Conservation (phyloP, 371 early-diverging fungal genomes). For the Blastocladiella emersonii region DNA sequence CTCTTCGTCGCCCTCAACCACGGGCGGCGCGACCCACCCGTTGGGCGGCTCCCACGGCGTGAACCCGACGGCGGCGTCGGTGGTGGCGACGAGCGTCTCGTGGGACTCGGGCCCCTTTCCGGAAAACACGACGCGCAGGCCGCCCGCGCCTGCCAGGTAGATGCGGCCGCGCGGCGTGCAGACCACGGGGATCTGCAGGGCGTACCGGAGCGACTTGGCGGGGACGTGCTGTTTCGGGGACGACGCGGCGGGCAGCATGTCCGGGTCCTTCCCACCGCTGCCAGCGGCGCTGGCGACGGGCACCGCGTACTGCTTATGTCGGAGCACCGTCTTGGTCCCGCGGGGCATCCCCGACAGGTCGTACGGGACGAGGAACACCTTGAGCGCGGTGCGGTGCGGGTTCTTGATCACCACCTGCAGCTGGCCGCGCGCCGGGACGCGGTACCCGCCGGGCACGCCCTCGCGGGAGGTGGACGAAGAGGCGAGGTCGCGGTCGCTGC, state of each 20-base stretch:
- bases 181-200: background rate
- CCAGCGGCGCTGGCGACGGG: too few species aligned
- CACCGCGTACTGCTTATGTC: conserved; percentile 39
- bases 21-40: too few species aligned
- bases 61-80: background rate
- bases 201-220: background rate
- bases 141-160: background rate
- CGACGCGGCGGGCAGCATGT: too few species aligned
- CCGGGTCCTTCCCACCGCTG: too few species aligned
- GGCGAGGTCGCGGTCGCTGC: background rate
- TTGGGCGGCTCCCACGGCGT: background rate
- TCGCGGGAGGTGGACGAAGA: background rate
- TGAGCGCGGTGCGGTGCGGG: conserved; percentile 59
- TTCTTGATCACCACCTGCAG: conserved; percentile 73
- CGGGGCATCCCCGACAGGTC: conserved; percentile 64
- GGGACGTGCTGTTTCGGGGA: too few species aligned
- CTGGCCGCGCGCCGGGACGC: conserved; percentile 63
- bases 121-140: background rate
- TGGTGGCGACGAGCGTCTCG: background rate
- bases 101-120: background rate
- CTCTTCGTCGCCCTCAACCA: too few species aligned
- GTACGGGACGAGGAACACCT: conserved; percentile 66
- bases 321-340: conserved; percentile 56
- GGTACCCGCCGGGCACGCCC: conserved; percentile 30
- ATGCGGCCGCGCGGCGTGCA: background rate